Evolutionary conservation across 192 early-diverging fungal species (phyloP).

Genomic region (Coemansia sp.): DNA sequence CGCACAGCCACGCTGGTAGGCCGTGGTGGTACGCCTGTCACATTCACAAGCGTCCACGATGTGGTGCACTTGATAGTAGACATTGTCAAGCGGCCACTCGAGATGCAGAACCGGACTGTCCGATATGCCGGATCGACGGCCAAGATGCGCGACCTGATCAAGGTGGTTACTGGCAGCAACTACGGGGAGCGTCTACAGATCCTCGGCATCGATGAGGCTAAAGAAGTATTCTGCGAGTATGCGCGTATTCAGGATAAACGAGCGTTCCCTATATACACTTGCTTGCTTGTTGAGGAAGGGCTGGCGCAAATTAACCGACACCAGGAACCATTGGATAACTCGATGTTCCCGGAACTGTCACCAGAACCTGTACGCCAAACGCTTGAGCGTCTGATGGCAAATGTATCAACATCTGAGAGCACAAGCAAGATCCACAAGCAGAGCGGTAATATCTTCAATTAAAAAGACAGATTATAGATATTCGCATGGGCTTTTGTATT

Average conservation of each 20-base stretch:
- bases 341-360: conserved; percentile 31
- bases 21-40: conserved; percentile 34
- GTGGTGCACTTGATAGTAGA: conserved; percentile 19
- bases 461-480: too few species aligned
- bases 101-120: conserved; percentile 40
- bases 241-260: conserved; percentile 27
- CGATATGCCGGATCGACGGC: conserved; percentile 35
- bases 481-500: too few species aligned
- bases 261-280: conserved; percentile 38
- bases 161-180: conserved; percentile 34
- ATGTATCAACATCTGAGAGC: background rate
- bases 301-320: conserved; percentile 40
- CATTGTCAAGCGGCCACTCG: conserved; percentile 29
- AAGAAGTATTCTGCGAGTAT: conserved; percentile 26
- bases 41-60: conserved; percentile 30
- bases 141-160: conserved; percentile 44
- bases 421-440: too few species aligned
- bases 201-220: conserved; percentile 35
- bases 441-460: too few species aligned
- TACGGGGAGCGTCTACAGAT: conserved; percentile 35
- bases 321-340: conserved; percentile 39
- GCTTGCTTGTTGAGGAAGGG: conserved; percentile 47
- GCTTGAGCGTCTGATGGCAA: conserved; percentile 18
- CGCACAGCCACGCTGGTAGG: conserved; percentile 43
- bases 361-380: conserved; percentile 29